These are phyloP conservation scores for Cajanus cajan DNA, from an alignment of 306 rosid species.

Conservation along the genomic window DNA sequence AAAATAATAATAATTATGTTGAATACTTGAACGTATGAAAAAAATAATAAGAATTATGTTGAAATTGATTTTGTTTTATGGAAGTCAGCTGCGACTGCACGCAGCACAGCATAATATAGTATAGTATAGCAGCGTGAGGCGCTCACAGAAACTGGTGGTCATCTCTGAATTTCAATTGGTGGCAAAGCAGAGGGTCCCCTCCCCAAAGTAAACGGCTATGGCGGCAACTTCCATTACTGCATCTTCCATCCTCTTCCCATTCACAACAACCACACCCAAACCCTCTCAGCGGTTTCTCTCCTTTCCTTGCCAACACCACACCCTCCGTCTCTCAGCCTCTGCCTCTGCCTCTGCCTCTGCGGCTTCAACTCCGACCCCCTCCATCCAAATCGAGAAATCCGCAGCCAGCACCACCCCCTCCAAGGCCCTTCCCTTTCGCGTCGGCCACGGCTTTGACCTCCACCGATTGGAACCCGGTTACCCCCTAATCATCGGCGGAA, in stretches of 20 bases:
- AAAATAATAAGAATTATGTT: too few relatives aligned
- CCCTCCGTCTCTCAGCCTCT: constrained; percentile 31
- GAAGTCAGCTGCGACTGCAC: too few relatives aligned
- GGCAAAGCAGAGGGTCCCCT: neutral
- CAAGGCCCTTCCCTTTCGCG: constrained; percentile 75
- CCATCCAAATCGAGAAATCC: constrained; percentile 37
- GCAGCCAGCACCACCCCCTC: constrained; percentile 44
- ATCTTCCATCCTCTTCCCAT: constrained; percentile 28
- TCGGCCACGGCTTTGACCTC: constrained; percentile 96
- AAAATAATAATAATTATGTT: too few relatives aligned
- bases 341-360: constrained; percentile 21
- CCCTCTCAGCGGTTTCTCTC: constrained; percentile 14
- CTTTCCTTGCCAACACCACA: constrained; percentile 32
- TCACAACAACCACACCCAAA: constrained; percentile 23
- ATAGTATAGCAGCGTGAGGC: neutral
- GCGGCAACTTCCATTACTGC: constrained; percentile 44
- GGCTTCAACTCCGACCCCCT: constrained; percentile 42
- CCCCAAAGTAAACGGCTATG: constrained; percentile 35
- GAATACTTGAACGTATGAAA: too few relatives aligned
- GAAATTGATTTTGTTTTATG: too few relatives aligned
- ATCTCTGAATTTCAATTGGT: constrained; percentile 9
- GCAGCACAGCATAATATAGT: too few relatives aligned
- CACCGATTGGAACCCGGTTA: constrained; percentile 90
- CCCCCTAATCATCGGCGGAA: constrained; percentile 94
- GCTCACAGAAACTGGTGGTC: neutral